Evolutionary conservation across 139 green algal genomes (phyloP).

Genomic region (Chlamydomonas sphaeroides): DNA sequence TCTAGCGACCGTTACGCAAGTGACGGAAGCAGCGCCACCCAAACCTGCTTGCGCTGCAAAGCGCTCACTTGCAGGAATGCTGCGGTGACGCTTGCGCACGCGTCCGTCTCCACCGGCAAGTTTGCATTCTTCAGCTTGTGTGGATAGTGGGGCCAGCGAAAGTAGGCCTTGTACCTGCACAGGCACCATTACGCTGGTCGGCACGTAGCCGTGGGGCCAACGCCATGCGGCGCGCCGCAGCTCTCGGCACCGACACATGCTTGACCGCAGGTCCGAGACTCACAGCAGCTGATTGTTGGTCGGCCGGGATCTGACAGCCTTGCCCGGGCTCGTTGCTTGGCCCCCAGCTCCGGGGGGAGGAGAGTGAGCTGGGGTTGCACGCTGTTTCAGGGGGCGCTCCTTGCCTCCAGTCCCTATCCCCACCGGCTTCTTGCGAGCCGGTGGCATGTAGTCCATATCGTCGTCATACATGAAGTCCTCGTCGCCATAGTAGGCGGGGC

Average conservation of each 20-base stretch:
- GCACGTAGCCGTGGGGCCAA: too few species aligned
- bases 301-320: constrained; percentile 65
- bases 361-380: neutral
- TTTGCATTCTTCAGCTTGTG: constrained; percentile 58
- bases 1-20: neutral
- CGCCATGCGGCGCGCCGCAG: too few species aligned
- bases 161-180: constrained; percentile 89
- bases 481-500: constrained; percentile 3
- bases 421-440: constrained; percentile 22
- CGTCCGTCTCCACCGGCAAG: constrained; percentile 84
- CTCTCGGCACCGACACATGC: too few species aligned
- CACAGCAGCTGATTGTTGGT: constrained; percentile 96
- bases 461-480: constrained; percentile 32
- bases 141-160: constrained; percentile 90
- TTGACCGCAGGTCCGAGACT: constrained; percentile 37
- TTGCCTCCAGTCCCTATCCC: neutral
- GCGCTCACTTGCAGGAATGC: constrained; percentile 92
- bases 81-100: constrained; percentile 91
- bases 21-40: neutral
- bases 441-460: constrained; percentile 33
- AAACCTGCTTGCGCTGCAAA: too few species aligned
- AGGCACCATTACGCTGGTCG: too few species aligned
- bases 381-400: constrained; percentile 7
- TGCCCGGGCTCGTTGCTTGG: constrained; percentile 3
- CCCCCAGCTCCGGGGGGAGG: constrained; percentile 10